Conservation (phyloP, 73 alveolate species). For the Paramecium pentaurelia region DNA sequence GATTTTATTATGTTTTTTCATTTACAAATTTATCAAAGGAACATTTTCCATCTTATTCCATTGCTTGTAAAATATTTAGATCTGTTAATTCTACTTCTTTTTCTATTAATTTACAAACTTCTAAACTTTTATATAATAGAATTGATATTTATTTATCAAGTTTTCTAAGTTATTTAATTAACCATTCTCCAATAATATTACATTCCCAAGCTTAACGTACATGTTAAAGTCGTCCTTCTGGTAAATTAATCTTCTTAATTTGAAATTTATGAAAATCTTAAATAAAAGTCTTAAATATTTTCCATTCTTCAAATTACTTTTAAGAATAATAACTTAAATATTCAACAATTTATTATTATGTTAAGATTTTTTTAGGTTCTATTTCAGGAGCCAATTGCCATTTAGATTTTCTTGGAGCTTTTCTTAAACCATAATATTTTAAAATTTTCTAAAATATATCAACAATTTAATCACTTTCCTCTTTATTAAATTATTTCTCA, state of each 20-base stretch:
- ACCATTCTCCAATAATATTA: slow-evolving; percentile 34
- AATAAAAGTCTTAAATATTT: not conserved
- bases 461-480: not conserved
- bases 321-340: not conserved
- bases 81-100: not conserved
- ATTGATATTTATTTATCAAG: not conserved
- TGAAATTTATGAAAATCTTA: not conserved
- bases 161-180: not conserved
- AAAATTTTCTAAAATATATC: not conserved
- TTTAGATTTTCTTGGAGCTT: not conserved
- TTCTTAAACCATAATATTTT: not conserved
- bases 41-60: not conserved
- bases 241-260: not conserved
- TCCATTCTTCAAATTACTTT: not conserved
- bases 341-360: not conserved
- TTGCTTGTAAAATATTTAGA: not conserved
- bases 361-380: not conserved
- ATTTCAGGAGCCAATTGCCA: not conserved
- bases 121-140: not conserved
- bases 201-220: not conserved
- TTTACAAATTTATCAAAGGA: not conserved
- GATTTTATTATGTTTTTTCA: not conserved
- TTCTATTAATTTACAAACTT: not conserved
- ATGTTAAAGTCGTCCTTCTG: not conserved
- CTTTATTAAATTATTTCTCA: not conserved